These are phyloP conservation scores for Cryptosporidium sp. DNA, from an alignment of 169 alveolate genomes.

Conservation along the genomic window DNA sequence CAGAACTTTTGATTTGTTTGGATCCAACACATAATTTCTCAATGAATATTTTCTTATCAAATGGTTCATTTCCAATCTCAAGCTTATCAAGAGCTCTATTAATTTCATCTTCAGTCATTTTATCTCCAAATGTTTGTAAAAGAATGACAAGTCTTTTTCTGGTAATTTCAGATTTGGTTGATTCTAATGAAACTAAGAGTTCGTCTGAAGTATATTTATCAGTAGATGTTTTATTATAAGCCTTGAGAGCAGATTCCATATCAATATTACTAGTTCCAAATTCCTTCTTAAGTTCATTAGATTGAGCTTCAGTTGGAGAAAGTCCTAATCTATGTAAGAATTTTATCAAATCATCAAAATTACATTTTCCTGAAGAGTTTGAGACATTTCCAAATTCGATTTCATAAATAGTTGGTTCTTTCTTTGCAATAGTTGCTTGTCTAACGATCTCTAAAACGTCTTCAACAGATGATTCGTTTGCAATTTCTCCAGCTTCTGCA, in stretches of 20 bases:
- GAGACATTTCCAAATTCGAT: conserved; percentile 47
- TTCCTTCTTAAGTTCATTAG: conserved; percentile 25
- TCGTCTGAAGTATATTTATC: conserved; percentile 54
- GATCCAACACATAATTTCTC: conserved; percentile 30
- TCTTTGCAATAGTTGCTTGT: conserved; percentile 58
- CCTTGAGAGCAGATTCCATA: conserved; percentile 47
- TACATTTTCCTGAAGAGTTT: conserved; percentile 20
- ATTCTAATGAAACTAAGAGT: not conserved
- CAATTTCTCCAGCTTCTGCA: conserved; percentile 23
- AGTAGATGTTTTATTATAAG: conserved; percentile 33
- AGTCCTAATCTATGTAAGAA: conserved; percentile 51
- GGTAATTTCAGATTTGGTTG: conserved; percentile 12
- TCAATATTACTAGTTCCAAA: conserved; percentile 38
- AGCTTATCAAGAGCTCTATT: conserved; percentile 52
- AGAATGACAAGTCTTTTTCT: conserved; percentile 39
- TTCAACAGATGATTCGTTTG: conserved; percentile 46
- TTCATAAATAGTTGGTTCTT: conserved; percentile 72
- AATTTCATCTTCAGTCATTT: conserved; percentile 65
- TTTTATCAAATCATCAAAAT: conserved; percentile 1
- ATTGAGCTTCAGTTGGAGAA: conserved; percentile 54
- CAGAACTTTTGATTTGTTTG: conserved; percentile 21
- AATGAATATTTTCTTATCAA: conserved; percentile 17
- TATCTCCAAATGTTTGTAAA: conserved; percentile 56
- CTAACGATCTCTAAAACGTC: conserved; percentile 67
- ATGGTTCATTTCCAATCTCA: conserved; percentile 25